Base-by-base conservation (phyloP, 345 rosid species). In the Gossypium sturtianum region DNA sequence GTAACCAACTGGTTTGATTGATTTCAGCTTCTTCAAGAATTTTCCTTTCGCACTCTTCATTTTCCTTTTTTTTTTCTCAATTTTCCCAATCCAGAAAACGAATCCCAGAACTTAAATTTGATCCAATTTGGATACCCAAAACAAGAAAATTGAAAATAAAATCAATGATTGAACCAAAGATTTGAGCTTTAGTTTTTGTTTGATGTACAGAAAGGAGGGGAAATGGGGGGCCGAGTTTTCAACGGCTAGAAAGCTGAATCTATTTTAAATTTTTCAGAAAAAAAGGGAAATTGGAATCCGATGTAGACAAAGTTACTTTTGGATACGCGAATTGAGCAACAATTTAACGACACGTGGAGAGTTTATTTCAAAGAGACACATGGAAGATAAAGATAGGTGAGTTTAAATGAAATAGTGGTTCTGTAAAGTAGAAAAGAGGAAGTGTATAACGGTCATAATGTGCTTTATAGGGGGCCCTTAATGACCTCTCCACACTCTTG, bases 1-100 rank as follows among this genome's bases (percentile, higher is more conserved):
- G 51, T 87, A 83, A 10, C 83, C 93, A 23, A 86, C 77, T 43
- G 93, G 91, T 82, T 79, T 87, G 70, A 85, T 86, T 22, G 91
- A 75, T 73, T 87, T 86, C 73, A 90, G 75, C 82, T 85, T 90
- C 88, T 89, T 92, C 76, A 87, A 16, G 9, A 91, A 66, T 73
- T 83, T 94, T 71, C 91, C 91, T 76, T 86, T 92, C 91, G 88
- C 72, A 62, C 89, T 88, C 85, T 90, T 92, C 96, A 91, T 94
- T 66, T 38, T 8, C 47, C 7, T n/a, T 45, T 11, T 53, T 38
- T 20, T 57, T 64, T 70, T 65, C 17, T 16, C 29, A 51, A 17
- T 8, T 44, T 11, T 45, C 12, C 12, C 56, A 13, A 15, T 16
- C n/a, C 56, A 3, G 3, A 2, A 44, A 66, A 44, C 7, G 7